Conservation (phyloP, 1,139 yeast genomes). For the Diutina siamensis region DNA sequence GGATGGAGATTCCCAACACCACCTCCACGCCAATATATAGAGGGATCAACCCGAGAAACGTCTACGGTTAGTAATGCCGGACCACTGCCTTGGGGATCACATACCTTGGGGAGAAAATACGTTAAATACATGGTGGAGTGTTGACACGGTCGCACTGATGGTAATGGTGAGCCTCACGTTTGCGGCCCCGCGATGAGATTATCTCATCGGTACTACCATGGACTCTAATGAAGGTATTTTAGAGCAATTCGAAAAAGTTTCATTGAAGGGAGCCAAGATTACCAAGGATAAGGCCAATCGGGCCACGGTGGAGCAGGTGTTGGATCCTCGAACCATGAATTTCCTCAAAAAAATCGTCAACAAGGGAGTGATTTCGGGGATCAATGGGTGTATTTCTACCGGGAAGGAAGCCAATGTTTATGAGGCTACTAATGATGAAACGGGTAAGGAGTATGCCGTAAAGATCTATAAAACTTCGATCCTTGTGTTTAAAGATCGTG, state of each 20-base stretch:
- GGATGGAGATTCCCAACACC: slow-evolving; percentile 62
- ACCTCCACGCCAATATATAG: slow-evolving; percentile 82
- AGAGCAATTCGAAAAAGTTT: not conserved
- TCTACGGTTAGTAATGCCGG: slow-evolving; percentile 15
- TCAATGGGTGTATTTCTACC: slow-evolving; percentile 90
- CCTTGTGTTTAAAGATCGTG: slow-evolving; percentile 89
- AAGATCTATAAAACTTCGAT: slow-evolving; percentile 95
- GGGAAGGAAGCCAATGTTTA: slow-evolving; percentile 98
- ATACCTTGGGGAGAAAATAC: not conserved
- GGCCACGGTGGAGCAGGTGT: slow-evolving; percentile 93
- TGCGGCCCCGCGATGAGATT: not conserved
- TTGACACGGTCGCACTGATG: too few species aligned
- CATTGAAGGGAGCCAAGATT: slow-evolving; percentile 26
- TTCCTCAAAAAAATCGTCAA: slow-evolving; percentile 74
- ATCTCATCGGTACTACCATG: not conserved
- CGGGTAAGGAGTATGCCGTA: slow-evolving; percentile 61
- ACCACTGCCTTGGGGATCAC: not conserved
- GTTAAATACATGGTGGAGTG: slow-evolving; percentile 1
- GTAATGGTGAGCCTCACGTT: too few species aligned
- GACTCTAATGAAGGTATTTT: not conserved
- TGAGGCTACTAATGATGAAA: slow-evolving; percentile 70
- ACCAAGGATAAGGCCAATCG: slow-evolving; percentile 80
- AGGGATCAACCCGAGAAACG: slow-evolving; percentile 55
- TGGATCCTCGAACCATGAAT: slow-evolving; percentile 86
- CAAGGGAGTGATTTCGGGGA: slow-evolving; percentile 70